A percentile compares a stretch with the other conserved stretches of the same genome.
phyloP scores from a whole-genome alignment of 73 alveolate species.

The Tetrahymena elliotti region DNA sequence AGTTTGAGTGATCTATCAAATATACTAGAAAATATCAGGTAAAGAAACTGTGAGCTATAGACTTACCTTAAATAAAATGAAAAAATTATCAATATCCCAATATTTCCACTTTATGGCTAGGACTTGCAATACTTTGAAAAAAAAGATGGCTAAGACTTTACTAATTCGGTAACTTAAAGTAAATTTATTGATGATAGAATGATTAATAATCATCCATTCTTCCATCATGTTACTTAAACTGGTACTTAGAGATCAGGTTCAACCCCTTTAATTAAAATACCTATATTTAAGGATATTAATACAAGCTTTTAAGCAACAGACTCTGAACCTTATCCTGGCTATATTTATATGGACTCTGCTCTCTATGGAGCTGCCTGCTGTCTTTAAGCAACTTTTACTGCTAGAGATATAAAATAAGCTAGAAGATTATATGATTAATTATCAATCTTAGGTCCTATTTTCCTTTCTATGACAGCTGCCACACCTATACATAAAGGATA shows the following conservation, averaged over 20 bases:
- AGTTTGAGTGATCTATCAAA: background rate
- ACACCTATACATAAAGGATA: conserved; percentile 64
- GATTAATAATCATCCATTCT: conserved; percentile 89
- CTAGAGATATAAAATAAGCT: conserved; percentile 55
- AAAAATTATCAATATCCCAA: background rate
- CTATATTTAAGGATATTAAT: conserved; percentile 73
- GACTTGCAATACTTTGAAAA: background rate
- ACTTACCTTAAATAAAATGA: background rate
- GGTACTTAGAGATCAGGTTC: conserved; percentile 75
- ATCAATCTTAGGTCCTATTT: conserved; percentile 55
- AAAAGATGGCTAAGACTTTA: background rate
- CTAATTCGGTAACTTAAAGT: conserved; percentile 49
- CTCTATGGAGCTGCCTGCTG: conserved; percentile 63
- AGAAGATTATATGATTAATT: conserved; percentile 58
- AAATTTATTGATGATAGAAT: conserved; percentile 65
- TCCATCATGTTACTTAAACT: conserved; percentile 66
- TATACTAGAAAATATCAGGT: background rate
- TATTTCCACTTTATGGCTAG: background rate
- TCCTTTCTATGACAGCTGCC: conserved; percentile 67
- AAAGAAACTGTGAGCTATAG: background rate
- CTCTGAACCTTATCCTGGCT: conserved; percentile 64
- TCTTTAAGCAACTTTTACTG: conserved; percentile 47
- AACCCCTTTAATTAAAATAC: conserved; percentile 75
- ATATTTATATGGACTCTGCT: conserved; percentile 68
- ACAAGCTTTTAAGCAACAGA: conserved; percentile 49